Base-by-base conservation (phyloP, 2,329 filamentous ascomycete genomes). In the Colletotrichum lentis region DNA sequence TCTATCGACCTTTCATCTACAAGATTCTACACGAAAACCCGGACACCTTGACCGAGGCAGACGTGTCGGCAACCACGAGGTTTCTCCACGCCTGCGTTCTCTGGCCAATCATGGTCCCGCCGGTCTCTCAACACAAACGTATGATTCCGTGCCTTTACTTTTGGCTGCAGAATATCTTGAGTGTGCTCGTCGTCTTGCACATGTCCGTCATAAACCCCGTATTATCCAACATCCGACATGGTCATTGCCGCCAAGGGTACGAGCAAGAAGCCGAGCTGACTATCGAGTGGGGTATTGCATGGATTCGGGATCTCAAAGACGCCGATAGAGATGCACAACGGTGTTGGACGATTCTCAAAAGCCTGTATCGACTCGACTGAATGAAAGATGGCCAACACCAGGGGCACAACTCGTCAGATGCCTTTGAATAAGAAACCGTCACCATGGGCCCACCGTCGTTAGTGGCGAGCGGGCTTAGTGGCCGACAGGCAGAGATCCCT, bases 121-220 rank as follows among this genome's bases (percentile, higher is more conserved):
- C 87, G 0, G 81, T 84, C 0, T 84, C 84, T 69, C 79, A 83
- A 61, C 84, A 84, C 74, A 90, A 90, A 75, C 79, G 87, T 43
- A 79, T 90, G 5, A 77, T 90, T 0, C 87, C 87, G 0, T 84
- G 85, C 64, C 72, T 86, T 1, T 89, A 88, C 73, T 86, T 87
- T 62, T 90, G 87, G 84, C 86, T 86, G 10, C 86, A 89, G 71
- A 88, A 88, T 68, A 80, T 90, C 49, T 80, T 90, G 52, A 84
- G 84, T 3, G 84, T 88, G 27, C 77, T 90, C 27, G 72, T 90
- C 53, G 78, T 90, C 20, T 73, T 90, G 43, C 83, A 86, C 50
- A 78, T 89, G 70, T 84, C 84, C 14, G 80, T 79, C 20, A 83
- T 85, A 64, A 83, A 86, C 52, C 80, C 81, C 1, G 82, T 85